Base-by-base conservation (phyloP, 169 alveolate species). In the Cryptosporidium meleagridis region DNA sequence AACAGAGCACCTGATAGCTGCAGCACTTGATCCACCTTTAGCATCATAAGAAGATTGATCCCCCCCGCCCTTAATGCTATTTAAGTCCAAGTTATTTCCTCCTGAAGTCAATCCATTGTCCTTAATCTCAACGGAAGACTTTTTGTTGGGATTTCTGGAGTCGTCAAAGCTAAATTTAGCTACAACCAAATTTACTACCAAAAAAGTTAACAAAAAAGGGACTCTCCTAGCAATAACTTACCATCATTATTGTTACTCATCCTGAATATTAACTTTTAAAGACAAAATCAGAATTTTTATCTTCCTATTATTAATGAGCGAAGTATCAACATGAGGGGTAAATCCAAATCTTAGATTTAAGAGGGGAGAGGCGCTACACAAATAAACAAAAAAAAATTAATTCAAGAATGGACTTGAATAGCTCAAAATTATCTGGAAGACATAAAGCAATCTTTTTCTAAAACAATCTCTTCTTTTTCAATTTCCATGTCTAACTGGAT, bases 11-110 rank as follows among this genome's bases (percentile, higher is more conserved):
- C 89, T 59, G 1, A 80, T 69, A 8, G 89, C 89, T 41, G 89
- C 89, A 23, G 89, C 89, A 51, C 89, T 80, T 12, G 89, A 80
- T 16, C 89, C 89, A 7, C 75, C 89, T 44, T 80, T 80, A 2
- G 89, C 89, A 23, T 48, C 84, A 80, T 80, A 45, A 29, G 52
- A 80, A 62, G 89, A 80, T 3, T 69, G 70, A 23, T 62, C 62
- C 23, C 70, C 80, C 0, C 75, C 89, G 3, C 89, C 89, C 2
- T 65, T 51, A 10, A 51, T 80, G 10, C 89, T 80, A 39, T 44
- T 61, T 29, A 62, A 14, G 52, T 62, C 80, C 10, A 45, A 21
- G 31, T 80, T 80, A n/a, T 31, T 44, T 29, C 51, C 45, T 16
- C 44, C 55, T 7, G 80, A 14, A 2, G 61, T 23, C 23, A 69